Base-by-base conservation (phyloP, 2,329 filamentous ascomycete species). In the Botrytis pseudocinerea region DNA sequence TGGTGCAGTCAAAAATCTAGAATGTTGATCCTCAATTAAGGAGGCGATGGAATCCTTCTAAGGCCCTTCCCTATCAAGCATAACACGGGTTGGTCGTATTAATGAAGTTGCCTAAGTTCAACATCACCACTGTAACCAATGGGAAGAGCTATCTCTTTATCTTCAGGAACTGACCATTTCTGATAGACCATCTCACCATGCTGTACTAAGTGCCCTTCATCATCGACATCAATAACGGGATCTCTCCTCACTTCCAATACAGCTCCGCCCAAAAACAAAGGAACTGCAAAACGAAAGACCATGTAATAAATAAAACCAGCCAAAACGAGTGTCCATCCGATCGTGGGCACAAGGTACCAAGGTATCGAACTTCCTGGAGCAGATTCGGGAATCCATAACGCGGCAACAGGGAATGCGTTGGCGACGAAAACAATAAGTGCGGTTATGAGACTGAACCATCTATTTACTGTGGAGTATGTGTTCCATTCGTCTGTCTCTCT, bases 311-410 rank as follows among this genome's bases (percentile, higher is more conserved):
- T 18, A 7, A 69, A 51, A 2, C 70, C 70, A 20, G 28, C 32
- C 0, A 72, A 32, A 2, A 73, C 22, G 18, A 73, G 63, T 20
- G 46, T n/a, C 66, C 72, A 73, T 20, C 72, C 72, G 32, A 73
- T 71, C 32, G 72, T 73, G 2, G 72, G 72, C 10, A 73, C 72
- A 40, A 71, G 9, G 32, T 63, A 73, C 72, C 72, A 73, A 18
- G 59, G 68, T 14, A 73, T 54, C 1, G 59, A 70, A n/a, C 46
- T 57, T n/a, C 25, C 44, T 6, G 69, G 16, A 18, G n/a, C 22
- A 3, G 28, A 14, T 38, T 63, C 57, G 1, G 72, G 59, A 25
- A 73, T 64, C 72, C 72, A 73, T 20, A 72, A 46, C 0, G 63
- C 68, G 1, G 60, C 48, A 8, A 71, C 59, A 1, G 68, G 72